Evolutionary conservation across 1,139 yeast species (phyloP).

Genomic region (Casaregolazyma suthepensis): DNA sequence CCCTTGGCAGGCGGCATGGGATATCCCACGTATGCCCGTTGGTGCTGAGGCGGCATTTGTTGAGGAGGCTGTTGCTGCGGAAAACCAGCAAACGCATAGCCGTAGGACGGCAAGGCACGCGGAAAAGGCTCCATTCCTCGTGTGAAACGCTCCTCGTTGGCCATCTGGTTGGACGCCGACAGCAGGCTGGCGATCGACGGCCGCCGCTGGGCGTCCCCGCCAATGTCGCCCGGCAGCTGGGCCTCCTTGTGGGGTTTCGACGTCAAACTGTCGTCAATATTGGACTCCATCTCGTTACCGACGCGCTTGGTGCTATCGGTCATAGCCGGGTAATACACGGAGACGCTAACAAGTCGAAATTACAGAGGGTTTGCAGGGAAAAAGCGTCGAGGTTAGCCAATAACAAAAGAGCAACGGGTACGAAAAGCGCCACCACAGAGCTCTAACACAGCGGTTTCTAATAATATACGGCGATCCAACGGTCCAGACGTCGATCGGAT

Average conservation of each 20-base stretch:
- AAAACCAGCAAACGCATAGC: conserved; percentile 8
- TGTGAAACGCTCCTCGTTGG: conserved; percentile 8
- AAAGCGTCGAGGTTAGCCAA: not conserved
- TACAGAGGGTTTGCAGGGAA: not conserved
- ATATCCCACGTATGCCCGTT: conserved; percentile 1
- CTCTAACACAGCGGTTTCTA: not conserved
- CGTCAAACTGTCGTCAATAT: conserved; percentile 5
- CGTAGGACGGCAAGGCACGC: conserved; percentile 8
- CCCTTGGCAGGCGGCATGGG: conserved; percentile 6
- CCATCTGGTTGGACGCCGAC: conserved; percentile 17
- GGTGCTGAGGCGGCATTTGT: not conserved
- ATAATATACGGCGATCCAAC: not conserved
- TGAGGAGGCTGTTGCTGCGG: not conserved
- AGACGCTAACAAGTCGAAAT: not conserved
- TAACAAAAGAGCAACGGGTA: not conserved
- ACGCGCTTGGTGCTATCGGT: conserved; percentile 4
- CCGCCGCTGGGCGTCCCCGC: conserved; percentile 13
- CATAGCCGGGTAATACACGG: not conserved
- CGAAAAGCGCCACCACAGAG: not conserved
- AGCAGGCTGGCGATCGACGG: conserved; percentile 19
- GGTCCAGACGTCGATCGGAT: not conserved
- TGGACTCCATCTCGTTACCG: conserved; percentile 4
- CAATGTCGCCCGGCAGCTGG: conserved; percentile 3
- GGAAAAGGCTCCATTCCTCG: conserved; percentile 7
- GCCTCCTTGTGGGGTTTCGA: not conserved